Evolutionary conservation across 2,329 filamentous ascomycete genomes (phyloP).

Genomic region (Stachybotrys elegans): DNA sequence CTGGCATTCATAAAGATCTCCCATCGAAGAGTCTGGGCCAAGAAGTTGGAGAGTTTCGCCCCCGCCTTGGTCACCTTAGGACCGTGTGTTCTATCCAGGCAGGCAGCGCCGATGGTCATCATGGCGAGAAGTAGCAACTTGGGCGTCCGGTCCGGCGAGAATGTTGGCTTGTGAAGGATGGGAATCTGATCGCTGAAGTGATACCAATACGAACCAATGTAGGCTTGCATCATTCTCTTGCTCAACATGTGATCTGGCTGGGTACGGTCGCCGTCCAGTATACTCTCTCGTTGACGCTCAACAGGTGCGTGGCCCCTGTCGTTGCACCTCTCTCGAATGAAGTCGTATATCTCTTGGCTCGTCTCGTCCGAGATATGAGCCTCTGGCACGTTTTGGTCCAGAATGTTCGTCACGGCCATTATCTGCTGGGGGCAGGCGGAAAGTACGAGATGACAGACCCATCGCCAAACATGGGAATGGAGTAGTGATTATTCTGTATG

Average conservation of each 20-base stretch:
- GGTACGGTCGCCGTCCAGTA: slow-evolving; percentile 74
- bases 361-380: slow-evolving; percentile 83
- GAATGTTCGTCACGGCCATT: slow-evolving; percentile 83
- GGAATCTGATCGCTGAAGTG: slow-evolving; percentile 93
- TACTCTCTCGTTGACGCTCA: slow-evolving; percentile 67
- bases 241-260: slow-evolving; percentile 65
- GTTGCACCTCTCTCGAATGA: slow-evolving; percentile 77
- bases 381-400: slow-evolving; percentile 76
- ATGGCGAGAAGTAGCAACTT: slow-evolving; percentile 81
- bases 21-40: slow-evolving; percentile 92
- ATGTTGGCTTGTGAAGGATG: slow-evolving; percentile 91
- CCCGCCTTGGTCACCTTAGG: slow-evolving; percentile 68
- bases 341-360: slow-evolving; percentile 73
- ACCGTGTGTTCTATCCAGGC: slow-evolving; percentile 77
- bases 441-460: slow-evolving; percentile 51
- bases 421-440: slow-evolving; percentile 66
- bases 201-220: slow-evolving; percentile 89
- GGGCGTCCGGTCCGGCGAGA: slow-evolving; percentile 80
- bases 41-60: slow-evolving; percentile 81
- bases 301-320: slow-evolving; percentile 71
- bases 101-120: slow-evolving; percentile 88
- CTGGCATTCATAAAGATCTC: slow-evolving; percentile 89
- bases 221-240: slow-evolving; percentile 91
- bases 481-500: slow-evolving; percentile 34
- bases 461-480: slow-evolving; percentile 41